Evolutionary conservation across 2,329 filamentous ascomycete genomes (phyloP), one percentile per base, ranked within the genome.

Genomic region (Ophioceras dolichostomum): DNA sequence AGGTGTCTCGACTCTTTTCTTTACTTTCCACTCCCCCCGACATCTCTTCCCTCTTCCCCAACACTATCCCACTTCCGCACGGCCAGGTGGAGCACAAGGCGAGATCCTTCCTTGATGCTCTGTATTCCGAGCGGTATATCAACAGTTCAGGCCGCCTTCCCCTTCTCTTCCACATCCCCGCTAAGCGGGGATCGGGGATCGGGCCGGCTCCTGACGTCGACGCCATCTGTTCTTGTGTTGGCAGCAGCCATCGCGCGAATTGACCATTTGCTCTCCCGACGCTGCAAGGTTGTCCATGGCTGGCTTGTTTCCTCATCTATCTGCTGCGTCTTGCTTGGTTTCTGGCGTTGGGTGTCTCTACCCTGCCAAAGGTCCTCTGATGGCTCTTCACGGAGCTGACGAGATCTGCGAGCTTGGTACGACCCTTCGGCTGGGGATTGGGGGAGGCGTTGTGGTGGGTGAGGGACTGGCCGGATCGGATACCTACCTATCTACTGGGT

Each of bases 21-120:
- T n/a, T 13, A 19, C 31, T 29, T 27, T 30, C 22, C 27, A 20
- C 13, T 22, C 13, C 29, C 27, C 21, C 17, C 27, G 29, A 38
- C 17, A 28, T 40, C 28, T 38, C 19, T 38, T 9, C 12, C 13
- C 28, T 31, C 32, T 31, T 20, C 30, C 32, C 28, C 31, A 14
- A 27, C 36, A 32, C 33, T 37, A 36, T 33, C n/a, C n/a, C 17
- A 32, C 30, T 31, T 73, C 73, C 76, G 76, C 76, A 76, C 72
- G 74, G 73, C 73, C 68, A 74, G 76, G 76, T 80, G 76, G 75
- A 80, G 76, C 73, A 73, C 75, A 80, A 80, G 76, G 76, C 72
- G 73, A 79, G 76, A 76, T 56, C 64, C 62, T 74, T 80, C 76
- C 76, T 80, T 80, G 75, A 68, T 52, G 69, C 74, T 79, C 72